phyloP scores from a whole-genome alignment of 1,139 yeast species.

The Williopsis jadinii region DNA sequence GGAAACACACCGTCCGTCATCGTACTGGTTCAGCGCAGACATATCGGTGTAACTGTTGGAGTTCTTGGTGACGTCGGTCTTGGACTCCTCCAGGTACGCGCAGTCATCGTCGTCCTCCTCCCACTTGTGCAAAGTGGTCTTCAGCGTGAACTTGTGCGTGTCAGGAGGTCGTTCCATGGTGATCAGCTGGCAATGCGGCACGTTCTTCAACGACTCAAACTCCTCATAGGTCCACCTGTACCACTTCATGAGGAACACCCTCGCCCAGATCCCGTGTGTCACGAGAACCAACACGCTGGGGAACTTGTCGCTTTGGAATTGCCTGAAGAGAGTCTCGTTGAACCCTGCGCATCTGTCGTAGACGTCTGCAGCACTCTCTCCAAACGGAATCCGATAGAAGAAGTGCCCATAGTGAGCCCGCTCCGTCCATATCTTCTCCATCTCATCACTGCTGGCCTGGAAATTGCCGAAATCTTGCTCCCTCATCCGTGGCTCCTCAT shows the following conservation, averaged over 20 bases:
- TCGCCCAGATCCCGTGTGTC: conserved; percentile 90
- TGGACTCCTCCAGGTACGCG: conserved; percentile 22
- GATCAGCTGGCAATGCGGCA: conserved; percentile 78
- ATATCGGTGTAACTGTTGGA: conserved; percentile 21
- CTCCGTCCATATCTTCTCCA: conserved; percentile 74
- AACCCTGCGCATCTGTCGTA: conserved; percentile 86
- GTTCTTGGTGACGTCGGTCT: conserved; percentile 18
- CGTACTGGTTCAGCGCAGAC: not conserved
- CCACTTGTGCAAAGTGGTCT: conserved; percentile 56
- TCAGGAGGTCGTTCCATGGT: conserved; percentile 58
- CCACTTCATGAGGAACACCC: conserved; percentile 91
- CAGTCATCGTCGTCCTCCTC: conserved; percentile 37
- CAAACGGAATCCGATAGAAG: conserved; percentile 84
- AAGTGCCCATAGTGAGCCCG: conserved; percentile 89
- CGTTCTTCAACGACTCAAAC: conserved; percentile 73
- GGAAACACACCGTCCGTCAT: no score
- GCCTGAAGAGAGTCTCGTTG: conserved; percentile 78
- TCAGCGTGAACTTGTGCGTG: conserved; percentile 39
- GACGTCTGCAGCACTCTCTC: conserved; percentile 94
- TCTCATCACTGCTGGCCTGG: conserved; percentile 69
- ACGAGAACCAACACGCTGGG: conserved; percentile 75
- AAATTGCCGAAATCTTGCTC: conserved; percentile 95
- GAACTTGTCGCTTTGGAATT: conserved; percentile 59
- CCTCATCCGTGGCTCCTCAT: conserved; percentile 84
- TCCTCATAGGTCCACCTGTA: conserved; percentile 87